These are phyloP conservation scores for Cymbomonas tetramitiformis DNA, from an alignment of 139 green algal species.

Conservation along the genomic window DNA sequence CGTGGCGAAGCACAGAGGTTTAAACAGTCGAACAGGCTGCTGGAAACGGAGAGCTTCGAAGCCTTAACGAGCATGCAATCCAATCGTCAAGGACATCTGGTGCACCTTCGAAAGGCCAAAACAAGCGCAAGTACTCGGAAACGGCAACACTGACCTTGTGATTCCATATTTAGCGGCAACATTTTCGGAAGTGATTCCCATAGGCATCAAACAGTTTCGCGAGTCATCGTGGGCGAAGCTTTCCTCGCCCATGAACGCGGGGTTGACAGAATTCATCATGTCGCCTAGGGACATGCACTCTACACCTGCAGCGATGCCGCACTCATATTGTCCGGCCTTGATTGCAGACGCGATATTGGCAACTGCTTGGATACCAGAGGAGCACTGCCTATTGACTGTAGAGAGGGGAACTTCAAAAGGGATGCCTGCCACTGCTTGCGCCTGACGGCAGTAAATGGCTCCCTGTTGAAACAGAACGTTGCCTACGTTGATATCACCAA, in stretches of 20 bases:
- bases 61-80: no score
- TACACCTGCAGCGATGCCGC: conserved; percentile 76
- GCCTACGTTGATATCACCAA: conserved; percentile 92
- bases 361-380: conserved; percentile 85
- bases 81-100: no score
- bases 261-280: conserved; percentile 90
- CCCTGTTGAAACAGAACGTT: conserved; percentile 85
- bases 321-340: conserved; percentile 81
- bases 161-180: conserved; percentile 83
- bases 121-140: no score
- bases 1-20: no score
- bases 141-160: no score
- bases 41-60: no score
- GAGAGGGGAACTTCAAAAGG: conserved; percentile 76
- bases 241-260: conserved; percentile 84
- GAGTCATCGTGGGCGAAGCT: conserved; percentile 47
- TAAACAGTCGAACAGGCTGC: no score
- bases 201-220: conserved; percentile 82
- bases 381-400: conserved; percentile 93
- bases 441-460: conserved; percentile 87
- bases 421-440: conserved; percentile 78
- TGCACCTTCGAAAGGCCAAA: no score
- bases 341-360: conserved; percentile 84
- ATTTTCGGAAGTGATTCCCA: conserved; percentile 97
- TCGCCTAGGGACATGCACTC: conserved; percentile 91